These are phyloP conservation scores for Krasilnikovozyma curviuscula DNA, from an alignment of 768 basidiomycete genomes.

Conservation along the genomic window DNA sequence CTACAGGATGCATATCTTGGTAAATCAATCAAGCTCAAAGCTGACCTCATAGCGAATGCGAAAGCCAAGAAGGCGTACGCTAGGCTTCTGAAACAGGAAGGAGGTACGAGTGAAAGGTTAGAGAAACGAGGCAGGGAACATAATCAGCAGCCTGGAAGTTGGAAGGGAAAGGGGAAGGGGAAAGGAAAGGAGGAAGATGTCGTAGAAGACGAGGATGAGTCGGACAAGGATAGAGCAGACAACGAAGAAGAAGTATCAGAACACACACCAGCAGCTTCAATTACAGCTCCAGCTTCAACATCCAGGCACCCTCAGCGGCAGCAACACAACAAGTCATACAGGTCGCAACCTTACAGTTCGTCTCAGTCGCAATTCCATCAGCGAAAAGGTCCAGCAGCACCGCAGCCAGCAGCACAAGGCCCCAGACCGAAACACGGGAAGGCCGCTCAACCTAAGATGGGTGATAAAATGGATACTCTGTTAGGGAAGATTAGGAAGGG, in stretches of 20 bases:
- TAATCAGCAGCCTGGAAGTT: neutral
- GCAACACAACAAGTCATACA: neutral
- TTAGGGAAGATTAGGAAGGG: slow-evolving; percentile 11
- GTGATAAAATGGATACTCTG: slow-evolving; percentile 7
- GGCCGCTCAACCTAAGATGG: slow-evolving; percentile 6
- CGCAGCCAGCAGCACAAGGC: neutral
- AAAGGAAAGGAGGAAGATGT: neutral
- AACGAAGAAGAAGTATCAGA: neutral
- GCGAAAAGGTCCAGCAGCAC: neutral
- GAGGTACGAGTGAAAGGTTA: slow-evolving; percentile 3
- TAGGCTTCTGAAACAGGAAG: slow-evolving; percentile 9
- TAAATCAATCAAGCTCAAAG: slow-evolving; percentile 13
- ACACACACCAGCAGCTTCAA: neutral
- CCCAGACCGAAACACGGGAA: neutral
- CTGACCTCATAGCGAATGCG: slow-evolving; percentile 7
- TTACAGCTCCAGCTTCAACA: neutral
- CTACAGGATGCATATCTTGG: too few species aligned
- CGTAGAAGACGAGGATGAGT: neutral
- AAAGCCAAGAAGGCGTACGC: slow-evolving; percentile 9
- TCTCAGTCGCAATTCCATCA: neutral
- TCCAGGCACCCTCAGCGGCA: neutral
- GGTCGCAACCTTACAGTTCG: neutral
- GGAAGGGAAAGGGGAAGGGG: neutral
- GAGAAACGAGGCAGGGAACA: neutral
- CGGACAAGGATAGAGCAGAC: neutral